Conservation (phyloP, 192 early-diverging fungal species). For the Cladochytrium replicatum region DNA sequence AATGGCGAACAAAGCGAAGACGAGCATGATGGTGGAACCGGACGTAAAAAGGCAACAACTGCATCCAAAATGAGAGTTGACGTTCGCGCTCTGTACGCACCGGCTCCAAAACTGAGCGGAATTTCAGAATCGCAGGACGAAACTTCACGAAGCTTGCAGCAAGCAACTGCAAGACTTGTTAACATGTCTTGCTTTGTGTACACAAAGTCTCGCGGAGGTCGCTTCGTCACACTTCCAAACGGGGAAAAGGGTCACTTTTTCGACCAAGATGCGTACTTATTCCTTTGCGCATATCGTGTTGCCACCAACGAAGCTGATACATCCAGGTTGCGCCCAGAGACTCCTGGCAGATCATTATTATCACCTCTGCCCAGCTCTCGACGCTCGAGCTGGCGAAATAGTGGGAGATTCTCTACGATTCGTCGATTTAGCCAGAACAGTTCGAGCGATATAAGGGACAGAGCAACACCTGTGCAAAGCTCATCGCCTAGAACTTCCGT, state of each 20-base stretch:
- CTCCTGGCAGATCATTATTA: too few species aligned
- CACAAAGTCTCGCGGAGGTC: constrained; percentile 21
- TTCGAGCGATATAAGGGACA: too few species aligned
- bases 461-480: too few species aligned
- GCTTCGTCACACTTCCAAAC: constrained; percentile 28
- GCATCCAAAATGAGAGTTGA: constrained; percentile 23
- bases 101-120: constrained; percentile 3
- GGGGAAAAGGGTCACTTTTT: constrained; percentile 36
- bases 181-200: constrained; percentile 31
- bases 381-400: too few species aligned
- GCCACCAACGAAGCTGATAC: too few species aligned
- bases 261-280: constrained; percentile 37
- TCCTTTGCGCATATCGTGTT: constrained; percentile 37
- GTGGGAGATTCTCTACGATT: too few species aligned
- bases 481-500: too few species aligned
- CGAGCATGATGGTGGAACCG: not conserved
- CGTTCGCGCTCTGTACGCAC: constrained; percentile 35
- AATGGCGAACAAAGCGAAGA: not conserved
- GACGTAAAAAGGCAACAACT: not conserved
- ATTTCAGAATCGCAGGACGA: constrained; percentile 7
- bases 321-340: too few species aligned
- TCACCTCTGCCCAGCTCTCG: too few species aligned
- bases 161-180: constrained; percentile 24
- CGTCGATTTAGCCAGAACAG: too few species aligned
- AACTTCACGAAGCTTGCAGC: constrained; percentile 8